phyloP scores from a whole-genome alignment of 1,139 yeast species.

The Yamadazyma friedrichii region DNA sequence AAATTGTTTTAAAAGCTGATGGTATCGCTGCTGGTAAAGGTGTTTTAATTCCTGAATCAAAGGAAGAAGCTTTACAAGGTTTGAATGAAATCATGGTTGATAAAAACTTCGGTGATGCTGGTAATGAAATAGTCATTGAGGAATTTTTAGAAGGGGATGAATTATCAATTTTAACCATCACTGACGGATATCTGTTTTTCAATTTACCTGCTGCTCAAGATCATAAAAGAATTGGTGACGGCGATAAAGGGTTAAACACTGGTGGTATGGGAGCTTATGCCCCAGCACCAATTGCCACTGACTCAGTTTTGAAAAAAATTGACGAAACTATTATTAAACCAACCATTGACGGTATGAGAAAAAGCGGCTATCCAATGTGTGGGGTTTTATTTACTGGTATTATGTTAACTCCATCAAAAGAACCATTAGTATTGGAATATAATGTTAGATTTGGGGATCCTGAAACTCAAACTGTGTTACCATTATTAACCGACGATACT shows the following conservation, averaged over 20 bases:
- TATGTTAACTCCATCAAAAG: constrained; percentile 77
- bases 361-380: constrained; percentile 92
- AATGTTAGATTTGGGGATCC: constrained; percentile 99
- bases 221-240: constrained; percentile 92
- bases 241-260: constrained; percentile 91
- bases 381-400: constrained; percentile 97
- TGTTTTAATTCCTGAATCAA: constrained; percentile 84
- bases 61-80: constrained; percentile 82
- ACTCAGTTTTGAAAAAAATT: constrained; percentile 65
- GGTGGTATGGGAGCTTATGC: constrained; percentile 99
- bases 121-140: constrained; percentile 95
- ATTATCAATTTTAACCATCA: constrained; percentile 84
- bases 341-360: constrained; percentile 94
- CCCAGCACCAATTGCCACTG: constrained; percentile 91
- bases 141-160: constrained; percentile 97
- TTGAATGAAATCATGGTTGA: constrained; percentile 88
- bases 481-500: constrained; percentile 75
- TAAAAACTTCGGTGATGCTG: constrained; percentile 88
- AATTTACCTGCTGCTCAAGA: constrained; percentile 98
- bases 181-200: constrained; percentile 90
- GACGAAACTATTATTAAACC: constrained; percentile 78
- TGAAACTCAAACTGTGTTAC: constrained; percentile 95
- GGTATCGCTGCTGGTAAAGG: constrained; percentile 99
- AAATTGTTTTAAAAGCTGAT: constrained; percentile 92
- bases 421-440: constrained; percentile 92